Evolutionary conservation across 2,329 filamentous ascomycete species (phyloP), one percentile per base, ranked within the genome.

Genomic region (Whalleya microplaca): DNA sequence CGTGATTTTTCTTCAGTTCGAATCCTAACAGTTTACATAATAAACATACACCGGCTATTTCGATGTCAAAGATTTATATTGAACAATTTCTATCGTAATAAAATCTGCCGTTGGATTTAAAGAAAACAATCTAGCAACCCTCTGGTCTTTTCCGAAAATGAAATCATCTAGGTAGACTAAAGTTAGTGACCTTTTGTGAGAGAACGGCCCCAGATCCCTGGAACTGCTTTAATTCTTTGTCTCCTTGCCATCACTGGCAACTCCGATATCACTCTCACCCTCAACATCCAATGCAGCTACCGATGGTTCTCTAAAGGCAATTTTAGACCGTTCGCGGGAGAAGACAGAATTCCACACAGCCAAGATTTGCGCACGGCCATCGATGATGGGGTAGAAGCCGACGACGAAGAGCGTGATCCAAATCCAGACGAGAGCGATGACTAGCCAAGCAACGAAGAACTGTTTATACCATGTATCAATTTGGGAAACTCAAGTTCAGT

Each of bases 381-480:
- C 55, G 32, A 54, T 49, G 23, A 58, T 23, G 8, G 46, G 50
- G 27, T 58, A 58, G 16, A 58, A 48, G 42, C 49, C 54, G 9
- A 21, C 45, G 29, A 58, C 55, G 5, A 58, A 16, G 2, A 58
- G 23, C 12, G 55, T 58, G 9, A 58, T 50, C 51, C 51, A 58
- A 16, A 58, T 45, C n/a, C 50, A 58, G 21, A 58, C 47, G 21
- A 58, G 50, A n/a, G 51, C 45, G 10, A 58, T 41, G 3, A 50
- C 55, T 6, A 58, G 54, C 55, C 46, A 54, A 21, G 55, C 55
- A 18, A 47, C 54, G 18, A 54, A 58, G 44, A 54, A 45, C 55
- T 58, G 32, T 14, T 21, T 29, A 23, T 10, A 32, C 6, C 9
- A 8, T 8, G 18, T 9, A 27, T 53, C 37, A 53, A 40, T 10